phyloP scores from a whole-genome alignment of 108 stramenopile species.

The Seminavis robusta region DNA sequence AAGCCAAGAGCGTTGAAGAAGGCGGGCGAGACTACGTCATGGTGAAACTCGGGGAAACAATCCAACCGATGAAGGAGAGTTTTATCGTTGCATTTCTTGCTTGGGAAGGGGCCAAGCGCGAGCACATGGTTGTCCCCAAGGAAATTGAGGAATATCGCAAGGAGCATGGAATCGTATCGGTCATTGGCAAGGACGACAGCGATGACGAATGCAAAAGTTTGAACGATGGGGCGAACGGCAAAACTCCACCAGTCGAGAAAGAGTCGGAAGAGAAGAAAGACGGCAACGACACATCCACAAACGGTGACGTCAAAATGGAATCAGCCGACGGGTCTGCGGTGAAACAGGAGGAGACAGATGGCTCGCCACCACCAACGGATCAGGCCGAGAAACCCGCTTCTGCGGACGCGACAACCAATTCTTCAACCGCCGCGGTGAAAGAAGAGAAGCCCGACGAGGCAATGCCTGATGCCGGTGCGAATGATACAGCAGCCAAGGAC shows the following conservation, averaged over 20 bases:
- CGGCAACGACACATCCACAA: background rate
- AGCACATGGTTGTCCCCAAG: slow-evolving; percentile 77
- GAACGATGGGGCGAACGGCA: background rate
- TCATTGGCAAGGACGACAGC: slow-evolving; percentile 9
- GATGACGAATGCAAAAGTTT: background rate
- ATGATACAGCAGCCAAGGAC: background rate
- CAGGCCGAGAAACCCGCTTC: no score
- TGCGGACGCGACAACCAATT: no score
- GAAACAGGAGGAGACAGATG: slow-evolving; percentile 4
- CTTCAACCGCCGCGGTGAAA: no score
- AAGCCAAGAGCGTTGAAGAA: slow-evolving; percentile 77
- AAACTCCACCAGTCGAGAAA: background rate
- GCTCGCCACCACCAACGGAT: no score
- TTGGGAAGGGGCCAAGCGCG: slow-evolving; percentile 73
- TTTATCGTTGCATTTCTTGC: slow-evolving; percentile 94
- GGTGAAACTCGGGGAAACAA: slow-evolving; percentile 90
- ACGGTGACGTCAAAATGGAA: slow-evolving; percentile 4
- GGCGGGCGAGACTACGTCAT: slow-evolving; percentile 90
- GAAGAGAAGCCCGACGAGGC: slow-evolving; percentile 5
- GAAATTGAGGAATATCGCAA: slow-evolving; percentile 73
- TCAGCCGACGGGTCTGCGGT: background rate
- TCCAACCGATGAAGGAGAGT: slow-evolving; percentile 96
- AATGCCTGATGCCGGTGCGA: background rate
- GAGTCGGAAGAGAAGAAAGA: slow-evolving; percentile 5
- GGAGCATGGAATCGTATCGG: slow-evolving; percentile 44